phyloP scores from a whole-genome alignment of 306 rosid species.

The Abrus pulchellus region DNA sequence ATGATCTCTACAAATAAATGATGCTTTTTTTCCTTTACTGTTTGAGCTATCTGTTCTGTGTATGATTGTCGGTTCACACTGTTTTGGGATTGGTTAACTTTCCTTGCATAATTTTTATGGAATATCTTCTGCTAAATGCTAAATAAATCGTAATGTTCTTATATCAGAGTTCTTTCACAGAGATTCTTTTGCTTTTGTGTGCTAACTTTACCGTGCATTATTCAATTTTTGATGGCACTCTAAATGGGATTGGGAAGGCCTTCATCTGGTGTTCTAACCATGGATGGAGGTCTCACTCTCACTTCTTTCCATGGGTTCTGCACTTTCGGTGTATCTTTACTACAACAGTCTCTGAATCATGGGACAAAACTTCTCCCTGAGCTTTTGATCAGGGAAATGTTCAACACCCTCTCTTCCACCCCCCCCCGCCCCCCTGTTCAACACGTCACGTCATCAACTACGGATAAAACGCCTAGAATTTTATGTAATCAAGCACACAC shows the following conservation, averaged over 20 bases:
- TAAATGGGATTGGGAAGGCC: not conserved
- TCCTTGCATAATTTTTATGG: conserved; percentile 9
- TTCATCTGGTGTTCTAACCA: conserved; percentile 15
- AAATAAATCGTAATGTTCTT: not conserved
- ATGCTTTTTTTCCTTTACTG: not conserved
- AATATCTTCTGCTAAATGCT: conserved; percentile 23
- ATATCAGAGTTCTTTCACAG: not conserved
- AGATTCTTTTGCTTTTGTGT: not conserved
- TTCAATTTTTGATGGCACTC: conserved; percentile 1
- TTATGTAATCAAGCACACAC: not conserved
- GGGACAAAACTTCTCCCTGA: not conserved
- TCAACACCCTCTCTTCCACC: not conserved
- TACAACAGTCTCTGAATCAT: not conserved
- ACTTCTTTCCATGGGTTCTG: conserved; percentile 1
- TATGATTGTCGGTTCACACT: conserved; percentile 38
- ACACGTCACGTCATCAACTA: not conserved
- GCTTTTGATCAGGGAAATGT: not conserved
- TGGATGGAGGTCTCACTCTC: conserved; percentile 12
- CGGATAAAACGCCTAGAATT: not conserved
- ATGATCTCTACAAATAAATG: conserved; percentile 26
- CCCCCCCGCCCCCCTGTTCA: not conserved
- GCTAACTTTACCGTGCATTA: not conserved
- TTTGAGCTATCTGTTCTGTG: conserved; percentile 30
- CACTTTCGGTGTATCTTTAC: not conserved
- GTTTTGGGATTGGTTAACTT: conserved; percentile 29